phyloP scores from a whole-genome alignment of 73 alveolate genomes.

The Paramecium tetraurelia region DNA sequence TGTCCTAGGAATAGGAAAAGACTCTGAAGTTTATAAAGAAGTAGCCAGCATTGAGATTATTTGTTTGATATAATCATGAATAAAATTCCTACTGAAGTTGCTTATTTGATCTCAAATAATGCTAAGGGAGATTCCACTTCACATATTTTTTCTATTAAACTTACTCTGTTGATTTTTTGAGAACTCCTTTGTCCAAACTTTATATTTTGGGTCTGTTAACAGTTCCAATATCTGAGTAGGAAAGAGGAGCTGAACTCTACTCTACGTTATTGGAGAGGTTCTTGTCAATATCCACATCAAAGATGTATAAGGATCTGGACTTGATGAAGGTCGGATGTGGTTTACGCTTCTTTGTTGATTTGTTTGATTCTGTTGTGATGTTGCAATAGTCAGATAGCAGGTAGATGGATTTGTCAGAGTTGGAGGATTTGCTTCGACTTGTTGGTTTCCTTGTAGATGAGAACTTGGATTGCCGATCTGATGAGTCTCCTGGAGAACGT shows the following conservation, averaged over 20 bases:
- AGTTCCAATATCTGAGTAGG: background rate
- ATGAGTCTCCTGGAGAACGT: slow-evolving; percentile 26
- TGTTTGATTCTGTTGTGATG: background rate
- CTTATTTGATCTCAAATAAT: background rate
- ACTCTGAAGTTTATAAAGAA: background rate
- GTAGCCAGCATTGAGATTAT: background rate
- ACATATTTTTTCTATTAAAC: background rate
- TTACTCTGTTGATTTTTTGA: background rate
- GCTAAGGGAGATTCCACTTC: background rate
- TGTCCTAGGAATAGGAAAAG: background rate
- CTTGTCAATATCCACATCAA: background rate
- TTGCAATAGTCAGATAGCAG: background rate
- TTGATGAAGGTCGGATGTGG: background rate
- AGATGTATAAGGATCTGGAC: background rate
- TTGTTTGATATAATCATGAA: background rate
- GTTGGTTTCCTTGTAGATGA: slow-evolving; percentile 15
- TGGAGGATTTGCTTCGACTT: background rate
- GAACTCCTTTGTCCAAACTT: background rate
- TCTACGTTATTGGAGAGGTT: background rate
- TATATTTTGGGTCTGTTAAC: background rate
- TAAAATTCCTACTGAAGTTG: background rate
- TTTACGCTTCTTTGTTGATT: background rate
- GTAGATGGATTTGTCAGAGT: background rate
- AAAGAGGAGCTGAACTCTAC: background rate
- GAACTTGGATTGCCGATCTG: background rate